These are phyloP conservation scores for Triglochin maritima DNA, from an alignment of 106 monocot genomes.

Conservation along the genomic window DNA sequence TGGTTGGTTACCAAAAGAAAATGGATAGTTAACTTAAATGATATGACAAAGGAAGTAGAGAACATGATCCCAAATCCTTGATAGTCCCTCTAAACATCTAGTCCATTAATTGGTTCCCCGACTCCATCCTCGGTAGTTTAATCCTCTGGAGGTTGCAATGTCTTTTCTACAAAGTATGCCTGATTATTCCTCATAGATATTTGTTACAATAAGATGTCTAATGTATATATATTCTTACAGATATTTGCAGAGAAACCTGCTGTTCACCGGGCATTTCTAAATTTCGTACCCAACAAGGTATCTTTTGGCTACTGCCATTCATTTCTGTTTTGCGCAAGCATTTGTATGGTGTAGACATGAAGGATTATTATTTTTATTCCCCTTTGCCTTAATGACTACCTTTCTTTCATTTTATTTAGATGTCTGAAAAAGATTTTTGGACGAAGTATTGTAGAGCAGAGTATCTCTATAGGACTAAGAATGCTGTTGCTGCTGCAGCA, in stretches of 20 bases:
- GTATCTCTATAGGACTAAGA: slow-evolving; percentile 73
- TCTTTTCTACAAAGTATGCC: too few species aligned
- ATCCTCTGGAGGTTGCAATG: too few species aligned
- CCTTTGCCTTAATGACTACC: slow-evolving; percentile 1
- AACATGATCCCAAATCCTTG: too few species aligned
- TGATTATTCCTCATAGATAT: too few species aligned
- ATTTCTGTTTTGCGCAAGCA: background rate
- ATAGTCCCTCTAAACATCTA: too few species aligned
- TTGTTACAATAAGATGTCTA: too few species aligned
- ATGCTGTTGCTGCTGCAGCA: slow-evolving; percentile 67
- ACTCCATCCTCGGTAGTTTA: too few species aligned
- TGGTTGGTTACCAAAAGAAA: too few species aligned
- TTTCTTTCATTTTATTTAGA: slow-evolving; percentile 28
- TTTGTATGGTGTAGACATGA: background rate
- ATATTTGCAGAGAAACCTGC: slow-evolving; percentile 99
- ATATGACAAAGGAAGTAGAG: too few species aligned
- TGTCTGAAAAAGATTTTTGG: slow-evolving; percentile 98
- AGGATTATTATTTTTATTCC: background rate
- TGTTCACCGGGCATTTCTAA: slow-evolving; percentile 89
- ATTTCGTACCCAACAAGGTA: slow-evolving; percentile 79
- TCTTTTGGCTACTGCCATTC: background rate
- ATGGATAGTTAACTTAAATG: too few species aligned
- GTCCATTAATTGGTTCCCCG: too few species aligned
- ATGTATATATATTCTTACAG: slow-evolving; percentile 27
- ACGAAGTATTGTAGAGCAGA: slow-evolving; percentile 98